Conservation (phyloP, 257 asterid genomes). For the Solanum stenotomum region DNA sequence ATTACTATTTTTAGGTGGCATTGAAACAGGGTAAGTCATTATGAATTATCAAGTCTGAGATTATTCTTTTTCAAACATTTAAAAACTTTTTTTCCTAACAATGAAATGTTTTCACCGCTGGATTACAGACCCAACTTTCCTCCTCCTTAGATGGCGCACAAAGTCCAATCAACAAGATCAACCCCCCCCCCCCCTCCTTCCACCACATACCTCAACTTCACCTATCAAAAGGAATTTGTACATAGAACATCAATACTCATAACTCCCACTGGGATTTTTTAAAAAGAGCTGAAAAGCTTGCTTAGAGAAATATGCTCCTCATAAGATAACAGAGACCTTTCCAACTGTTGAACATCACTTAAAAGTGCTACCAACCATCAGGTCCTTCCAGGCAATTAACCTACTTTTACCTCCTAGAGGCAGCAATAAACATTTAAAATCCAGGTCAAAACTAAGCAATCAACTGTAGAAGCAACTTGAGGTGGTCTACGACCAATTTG, state of each 20-base stretch:
- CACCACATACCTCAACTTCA: not conserved
- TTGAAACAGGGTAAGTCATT: not conserved
- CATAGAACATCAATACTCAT: not conserved
- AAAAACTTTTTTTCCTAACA: not conserved
- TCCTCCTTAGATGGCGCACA: not conserved
- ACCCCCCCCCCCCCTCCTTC: not conserved
- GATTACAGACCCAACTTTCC: not conserved
- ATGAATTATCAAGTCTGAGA: not conserved
- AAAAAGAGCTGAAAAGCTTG: not conserved
- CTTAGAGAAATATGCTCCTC: not conserved
- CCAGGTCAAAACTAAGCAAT: not conserved
- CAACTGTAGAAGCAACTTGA: not conserved
- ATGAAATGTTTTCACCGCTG: not conserved
- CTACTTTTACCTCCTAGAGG: not conserved
- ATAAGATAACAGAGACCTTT: not conserved
- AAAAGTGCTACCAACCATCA: not conserved
- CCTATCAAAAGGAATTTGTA: not conserved
- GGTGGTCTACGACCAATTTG: not conserved
- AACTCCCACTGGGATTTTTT: not conserved
- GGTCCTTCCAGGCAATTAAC: not conserved
- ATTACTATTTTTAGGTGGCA: not conserved
- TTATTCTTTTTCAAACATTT: not conserved
- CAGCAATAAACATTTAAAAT: not conserved
- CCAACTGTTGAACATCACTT: not conserved
- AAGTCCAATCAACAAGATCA: not conserved